These are phyloP conservation scores for Naumovozyma dairenensis DNA, from an alignment of 805 yeast genomes.

Conservation along the genomic window DNA sequence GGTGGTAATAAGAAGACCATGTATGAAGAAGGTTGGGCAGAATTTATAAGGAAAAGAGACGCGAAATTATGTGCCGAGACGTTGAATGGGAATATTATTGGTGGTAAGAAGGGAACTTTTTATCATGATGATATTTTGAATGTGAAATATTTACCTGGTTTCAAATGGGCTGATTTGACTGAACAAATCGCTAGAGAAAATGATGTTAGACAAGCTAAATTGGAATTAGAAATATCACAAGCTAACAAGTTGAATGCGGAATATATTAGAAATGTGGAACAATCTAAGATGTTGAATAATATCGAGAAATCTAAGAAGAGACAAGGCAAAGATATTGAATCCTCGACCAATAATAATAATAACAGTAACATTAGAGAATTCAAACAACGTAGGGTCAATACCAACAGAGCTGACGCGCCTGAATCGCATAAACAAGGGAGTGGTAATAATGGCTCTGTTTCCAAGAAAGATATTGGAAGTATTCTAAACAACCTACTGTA, in stretches of 20 bases:
- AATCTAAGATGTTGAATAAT: slow-evolving; percentile 66
- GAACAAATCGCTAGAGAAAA: slow-evolving; percentile 87
- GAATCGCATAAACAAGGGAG: slow-evolving; percentile 31
- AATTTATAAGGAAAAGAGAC: slow-evolving; percentile 69
- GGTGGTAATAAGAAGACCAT: slow-evolving; percentile 89
- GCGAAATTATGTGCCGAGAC: slow-evolving; percentile 85
- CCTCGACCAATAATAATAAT: slow-evolving; percentile 12
- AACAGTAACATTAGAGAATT: slow-evolving; percentile 46
- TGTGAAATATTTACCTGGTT: slow-evolving; percentile 78
- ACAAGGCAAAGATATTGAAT: slow-evolving; percentile 13
- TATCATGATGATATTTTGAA: slow-evolving; percentile 92
- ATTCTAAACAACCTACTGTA: slow-evolving; percentile 48
- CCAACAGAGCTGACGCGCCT: slow-evolving; percentile 57
- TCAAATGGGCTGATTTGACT: slow-evolving; percentile 92
- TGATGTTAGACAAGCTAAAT: slow-evolving; percentile 77
- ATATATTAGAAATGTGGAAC: slow-evolving; percentile 75
- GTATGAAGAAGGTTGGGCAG: slow-evolving; percentile 96
- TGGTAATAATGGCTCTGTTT: too few relatives aligned
- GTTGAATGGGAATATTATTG: slow-evolving; percentile 78
- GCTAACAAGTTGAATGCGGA: slow-evolving; percentile 80
- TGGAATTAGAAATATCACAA: slow-evolving; percentile 81
- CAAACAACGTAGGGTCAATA: slow-evolving; percentile 58
- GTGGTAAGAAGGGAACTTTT: slow-evolving; percentile 84
- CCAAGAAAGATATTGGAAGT: slow-evolving; percentile 30
- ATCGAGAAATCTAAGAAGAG: slow-evolving; percentile 35